Evolutionary conservation across 768 basidiomycete species (phyloP).

Genomic region (Suillus fuscotomentosus): DNA sequence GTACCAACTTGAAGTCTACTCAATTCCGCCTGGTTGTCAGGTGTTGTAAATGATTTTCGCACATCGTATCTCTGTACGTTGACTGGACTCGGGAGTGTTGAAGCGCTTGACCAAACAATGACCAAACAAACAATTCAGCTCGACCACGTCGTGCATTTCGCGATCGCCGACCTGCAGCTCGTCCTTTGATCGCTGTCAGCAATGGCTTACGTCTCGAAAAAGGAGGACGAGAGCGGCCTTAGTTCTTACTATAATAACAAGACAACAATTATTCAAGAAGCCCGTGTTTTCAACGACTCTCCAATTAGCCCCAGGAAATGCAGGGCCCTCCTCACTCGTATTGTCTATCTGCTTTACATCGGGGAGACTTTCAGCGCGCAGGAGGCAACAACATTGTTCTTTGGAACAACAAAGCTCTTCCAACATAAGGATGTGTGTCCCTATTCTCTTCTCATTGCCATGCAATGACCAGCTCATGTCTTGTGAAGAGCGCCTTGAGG

Average conservation of each 20-base stretch:
- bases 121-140: slow-evolving; percentile 12
- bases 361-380: slow-evolving; percentile 94
- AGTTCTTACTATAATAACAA: slow-evolving; percentile 96
- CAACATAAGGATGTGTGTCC: slow-evolving; percentile 96
- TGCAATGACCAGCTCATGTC: slow-evolving; percentile 10
- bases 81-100: too few relatives aligned
- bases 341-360: slow-evolving; percentile 94
- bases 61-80: too few relatives aligned
- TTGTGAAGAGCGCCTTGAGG: slow-evolving; percentile 78
- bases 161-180: slow-evolving; percentile 13
- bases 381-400: slow-evolving; percentile 97
- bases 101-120: slow-evolving; percentile 20
- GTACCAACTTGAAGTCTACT: too few relatives aligned
- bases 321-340: slow-evolving; percentile 91
- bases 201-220: slow-evolving; percentile 86
- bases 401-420: slow-evolving; percentile 97
- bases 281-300: slow-evolving; percentile 98
- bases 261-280: slow-evolving; percentile 97
- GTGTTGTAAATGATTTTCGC: too few relatives aligned
- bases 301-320: slow-evolving; percentile 98
- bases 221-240: slow-evolving; percentile 93
- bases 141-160: slow-evolving; percentile 21
- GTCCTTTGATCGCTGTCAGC: slow-evolving; percentile 39
- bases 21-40: too few relatives aligned
- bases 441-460: not conserved